Evolutionary conservation across 495 filamentous ascomycete genomes (phyloP), one percentile per base, ranked within the genome.

Genomic region (Physcia stellaris): DNA sequence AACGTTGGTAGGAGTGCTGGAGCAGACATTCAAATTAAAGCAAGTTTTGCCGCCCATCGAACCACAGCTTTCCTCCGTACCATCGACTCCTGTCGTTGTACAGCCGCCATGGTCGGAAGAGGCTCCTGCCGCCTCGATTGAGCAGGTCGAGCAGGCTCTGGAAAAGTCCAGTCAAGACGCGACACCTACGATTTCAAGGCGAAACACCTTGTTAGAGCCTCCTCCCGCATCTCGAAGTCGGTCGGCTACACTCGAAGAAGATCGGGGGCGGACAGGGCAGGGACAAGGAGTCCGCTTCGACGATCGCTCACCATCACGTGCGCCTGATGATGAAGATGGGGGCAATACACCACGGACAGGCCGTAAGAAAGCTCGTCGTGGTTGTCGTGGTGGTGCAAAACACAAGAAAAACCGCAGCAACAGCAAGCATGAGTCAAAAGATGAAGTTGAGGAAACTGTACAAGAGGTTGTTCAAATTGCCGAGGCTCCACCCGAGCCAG

Each of bases 321-420:
- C 56, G 58, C 16, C 35, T 19, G 59, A 67, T 9, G 56, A 65
- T 10, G 56, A 66, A 10, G 55, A 57, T 22, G 57, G 53, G 27
- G 55, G 62, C 35, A 39, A 33, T 32, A 39, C 47, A 11, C 43
- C 52, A n/a, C 58, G 64, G 13, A 67, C 68, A 32, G 73, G 78
- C 22, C 86, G 87, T 62, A 90, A 86, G 61, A 90, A 86, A 53
- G 68, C 68, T 2, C 80, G 80, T 33, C 73, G 90, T 44, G 90
- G 90, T 11, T 73, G 76, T 26, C 73, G 90, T 32, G 90, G 86
- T 27, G 87, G 88, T 10, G 69, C 72, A 32, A 75, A 76, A 40
- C 79, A 84, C 46, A 73, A 73, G 41, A 83, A 85, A 43, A 62
- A 60, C 51, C 54, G 24, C 50, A 55, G 21, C 58, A 69, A 28